Percentiles rank a stretch among this genome's conserved stretches.
phyloP scores from a whole-genome alignment of 1,284 basidiomycete genomes.

The Porogramme epimiltina region DNA sequence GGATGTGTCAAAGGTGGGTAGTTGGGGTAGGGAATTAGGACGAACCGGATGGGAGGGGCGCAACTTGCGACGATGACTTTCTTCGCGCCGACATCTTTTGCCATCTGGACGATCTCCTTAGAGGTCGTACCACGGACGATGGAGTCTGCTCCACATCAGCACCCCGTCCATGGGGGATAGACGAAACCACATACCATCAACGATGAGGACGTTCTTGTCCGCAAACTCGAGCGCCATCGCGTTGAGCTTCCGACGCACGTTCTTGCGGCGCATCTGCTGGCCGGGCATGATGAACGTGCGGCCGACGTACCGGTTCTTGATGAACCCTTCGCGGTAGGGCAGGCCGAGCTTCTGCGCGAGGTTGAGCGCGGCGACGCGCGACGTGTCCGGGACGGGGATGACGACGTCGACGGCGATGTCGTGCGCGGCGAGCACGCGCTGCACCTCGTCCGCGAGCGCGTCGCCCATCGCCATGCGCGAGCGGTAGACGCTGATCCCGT shows the following conservation, averaged over 20 bases:
- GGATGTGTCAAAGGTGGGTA: conserved; percentile 2
- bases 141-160: conserved; percentile 85
- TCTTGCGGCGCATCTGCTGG: conserved; percentile 92
- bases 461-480: conserved; percentile 99
- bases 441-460: conserved; percentile 87
- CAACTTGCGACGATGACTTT: conserved; percentile 97
- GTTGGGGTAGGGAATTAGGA: not conserved
- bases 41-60: conserved; percentile 89
- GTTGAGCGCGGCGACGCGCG: conserved; percentile 94
- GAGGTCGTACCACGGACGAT: conserved; percentile 99
- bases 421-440: conserved; percentile 70
- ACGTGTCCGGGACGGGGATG: conserved; percentile 97
- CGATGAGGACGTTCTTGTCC: conserved; percentile 91
- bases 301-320: conserved; percentile 99
- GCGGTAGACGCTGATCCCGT: conserved; percentile 97
- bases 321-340: conserved; percentile 97
- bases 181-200: too few relatives aligned
- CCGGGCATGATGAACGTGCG: conserved; percentile 99
- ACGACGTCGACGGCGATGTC: conserved; percentile 89
- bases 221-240: conserved; percentile 99
- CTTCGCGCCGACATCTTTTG: conserved; percentile 98
- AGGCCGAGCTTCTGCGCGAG: conserved; percentile 88
- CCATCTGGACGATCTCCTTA: conserved; percentile 99
- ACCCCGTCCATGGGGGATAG: too few relatives aligned
- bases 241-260: conserved; percentile 95